Evolutionary conservation across 2,329 filamentous ascomycete species (phyloP).

Genomic region (Coniella lustricola): DNA sequence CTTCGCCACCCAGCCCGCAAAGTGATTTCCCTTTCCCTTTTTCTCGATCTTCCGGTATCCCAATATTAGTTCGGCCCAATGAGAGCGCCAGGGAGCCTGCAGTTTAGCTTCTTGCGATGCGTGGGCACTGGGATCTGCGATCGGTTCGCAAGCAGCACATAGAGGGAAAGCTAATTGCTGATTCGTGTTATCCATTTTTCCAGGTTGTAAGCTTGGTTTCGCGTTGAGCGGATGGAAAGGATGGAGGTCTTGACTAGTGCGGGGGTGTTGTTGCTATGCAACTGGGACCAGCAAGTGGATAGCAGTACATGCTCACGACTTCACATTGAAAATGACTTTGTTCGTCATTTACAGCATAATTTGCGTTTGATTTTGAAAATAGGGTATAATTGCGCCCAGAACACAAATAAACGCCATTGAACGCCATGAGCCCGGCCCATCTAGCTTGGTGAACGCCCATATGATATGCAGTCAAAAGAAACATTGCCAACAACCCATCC

Average conservation of each 20-base stretch:
- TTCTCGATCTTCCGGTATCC: slow-evolving; percentile 10
- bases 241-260: background rate
- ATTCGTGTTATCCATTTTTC: slow-evolving; percentile 11
- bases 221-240: background rate
- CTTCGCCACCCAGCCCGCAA: slow-evolving; percentile 80
- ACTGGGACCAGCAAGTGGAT: slow-evolving; percentile 3
- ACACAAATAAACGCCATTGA: slow-evolving; percentile 9
- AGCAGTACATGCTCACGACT: slow-evolving; percentile 4
- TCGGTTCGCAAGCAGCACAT: slow-evolving; percentile 6
- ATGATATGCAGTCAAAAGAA: background rate
- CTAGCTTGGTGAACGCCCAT: slow-evolving; percentile 3
- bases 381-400: slow-evolving; percentile 13
- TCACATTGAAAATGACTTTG: slow-evolving; percentile 1
- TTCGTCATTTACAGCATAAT: background rate
- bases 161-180: slow-evolving; percentile 11
- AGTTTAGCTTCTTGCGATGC: slow-evolving; percentile 7
- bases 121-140: slow-evolving; percentile 10
- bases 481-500: background rate
- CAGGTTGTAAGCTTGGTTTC: slow-evolving; percentile 14
- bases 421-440: slow-evolving; percentile 2
- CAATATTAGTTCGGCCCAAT: slow-evolving; percentile 15
- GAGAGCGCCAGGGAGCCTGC: slow-evolving; percentile 5
- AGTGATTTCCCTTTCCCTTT: slow-evolving; percentile 52
- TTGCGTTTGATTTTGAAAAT: background rate
- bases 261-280: background rate